Conservation (phyloP, 371 early-diverging fungal genomes). For the Coemansia sp. region DNA sequence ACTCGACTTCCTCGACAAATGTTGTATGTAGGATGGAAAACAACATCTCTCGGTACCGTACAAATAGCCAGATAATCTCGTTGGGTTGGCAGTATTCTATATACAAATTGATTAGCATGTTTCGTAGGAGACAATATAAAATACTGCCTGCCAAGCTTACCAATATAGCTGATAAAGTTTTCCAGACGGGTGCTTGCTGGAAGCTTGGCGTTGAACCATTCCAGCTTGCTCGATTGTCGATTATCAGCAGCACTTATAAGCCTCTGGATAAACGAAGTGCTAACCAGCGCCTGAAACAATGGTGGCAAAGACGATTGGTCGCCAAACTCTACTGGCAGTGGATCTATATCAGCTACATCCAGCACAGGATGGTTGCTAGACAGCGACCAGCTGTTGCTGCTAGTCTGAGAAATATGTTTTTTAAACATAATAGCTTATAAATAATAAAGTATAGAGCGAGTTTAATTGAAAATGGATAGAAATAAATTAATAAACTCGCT, state of each 20-base stretch:
- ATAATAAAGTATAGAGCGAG: background rate
- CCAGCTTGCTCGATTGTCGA: slow-evolving; percentile 1
- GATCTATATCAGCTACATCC: slow-evolving; percentile 17
- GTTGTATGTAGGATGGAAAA: slow-evolving; percentile 20
- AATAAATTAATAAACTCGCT: too few species aligned
- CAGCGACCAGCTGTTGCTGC: slow-evolving; percentile 20
- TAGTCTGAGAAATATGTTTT: background rate
- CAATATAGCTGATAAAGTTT: slow-evolving; percentile 8
- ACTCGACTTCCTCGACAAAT: slow-evolving; percentile 19
- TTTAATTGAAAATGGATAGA: background rate
- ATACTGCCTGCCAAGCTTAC: slow-evolving; percentile 11
- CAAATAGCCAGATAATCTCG: slow-evolving; percentile 35
- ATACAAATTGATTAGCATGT: background rate
- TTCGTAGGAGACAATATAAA: background rate
- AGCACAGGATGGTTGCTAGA: slow-evolving; percentile 22
- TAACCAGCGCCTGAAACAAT: slow-evolving; percentile 17
- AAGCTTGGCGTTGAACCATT: slow-evolving; percentile 28
- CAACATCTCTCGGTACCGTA: slow-evolving; percentile 23
- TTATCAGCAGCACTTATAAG: slow-evolving; percentile 9
- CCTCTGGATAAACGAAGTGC: slow-evolving; percentile 10
- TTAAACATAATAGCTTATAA: slow-evolving; percentile 16
- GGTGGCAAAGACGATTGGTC: slow-evolving; percentile 22
- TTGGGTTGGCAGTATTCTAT: slow-evolving; percentile 24
- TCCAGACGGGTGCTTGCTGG: slow-evolving; percentile 8
- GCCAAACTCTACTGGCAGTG: slow-evolving; percentile 20